These are phyloP conservation scores for Canavalia gladiata DNA, from an alignment of 306 rosid genomes.

Conservation along the genomic window DNA sequence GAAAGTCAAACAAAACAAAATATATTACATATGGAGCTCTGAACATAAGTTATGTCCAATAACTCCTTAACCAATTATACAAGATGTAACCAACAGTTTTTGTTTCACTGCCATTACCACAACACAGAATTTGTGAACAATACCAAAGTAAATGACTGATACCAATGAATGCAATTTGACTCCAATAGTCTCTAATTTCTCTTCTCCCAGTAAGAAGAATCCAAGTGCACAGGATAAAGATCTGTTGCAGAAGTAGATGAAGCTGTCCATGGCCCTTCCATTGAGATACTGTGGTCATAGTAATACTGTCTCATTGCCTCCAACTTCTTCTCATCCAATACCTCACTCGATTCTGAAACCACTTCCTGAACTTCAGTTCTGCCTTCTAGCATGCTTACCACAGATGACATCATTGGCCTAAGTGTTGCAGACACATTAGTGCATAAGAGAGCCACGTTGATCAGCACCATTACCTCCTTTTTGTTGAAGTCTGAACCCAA, in stretches of 20 bases:
- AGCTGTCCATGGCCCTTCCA: constrained; percentile 40
- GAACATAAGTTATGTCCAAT: too few relatives aligned
- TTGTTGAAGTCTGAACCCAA: constrained; percentile 40
- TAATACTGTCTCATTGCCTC: constrained; percentile 37
- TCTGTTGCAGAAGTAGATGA: constrained; percentile 44
- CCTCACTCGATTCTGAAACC: constrained; percentile 38
- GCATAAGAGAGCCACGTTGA: constrained; percentile 53
- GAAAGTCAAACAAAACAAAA: too few relatives aligned
- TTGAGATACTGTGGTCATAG: neutral
- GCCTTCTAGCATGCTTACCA: constrained; percentile 55
- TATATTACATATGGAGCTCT: too few relatives aligned
- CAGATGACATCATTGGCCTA: constrained; percentile 55
- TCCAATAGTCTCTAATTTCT: constrained; percentile 30
- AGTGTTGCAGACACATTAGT: constrained; percentile 38
- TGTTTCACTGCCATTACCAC: too few relatives aligned
- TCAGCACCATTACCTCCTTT: constrained; percentile 47
- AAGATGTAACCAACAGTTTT: too few relatives aligned
- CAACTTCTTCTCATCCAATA: constrained; percentile 43
- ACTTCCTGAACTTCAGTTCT: constrained; percentile 30
- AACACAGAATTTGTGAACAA: too few relatives aligned
- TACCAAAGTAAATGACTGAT: neutral
- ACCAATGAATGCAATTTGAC: neutral
- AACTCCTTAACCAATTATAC: too few relatives aligned
- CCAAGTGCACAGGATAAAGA: constrained; percentile 38
- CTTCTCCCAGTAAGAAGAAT: constrained; percentile 46